Conservation (phyloP, 495 filamentous ascomycete species). For the Cudoniella acicularis region DNA sequence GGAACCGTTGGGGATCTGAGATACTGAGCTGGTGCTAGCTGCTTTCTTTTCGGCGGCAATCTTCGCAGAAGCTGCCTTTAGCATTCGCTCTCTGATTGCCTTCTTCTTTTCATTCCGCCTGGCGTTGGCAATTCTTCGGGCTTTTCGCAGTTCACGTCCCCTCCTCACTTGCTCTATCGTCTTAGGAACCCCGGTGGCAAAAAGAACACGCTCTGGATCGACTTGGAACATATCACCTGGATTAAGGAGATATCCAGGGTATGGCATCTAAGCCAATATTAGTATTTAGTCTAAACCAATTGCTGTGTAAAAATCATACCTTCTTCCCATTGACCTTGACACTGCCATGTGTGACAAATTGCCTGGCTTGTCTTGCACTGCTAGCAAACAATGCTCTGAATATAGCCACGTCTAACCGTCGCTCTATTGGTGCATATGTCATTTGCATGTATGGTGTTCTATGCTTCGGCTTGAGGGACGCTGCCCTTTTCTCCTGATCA, state of each 20-base stretch:
- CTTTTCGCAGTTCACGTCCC: conserved; percentile 4
- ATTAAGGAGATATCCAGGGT: conserved; percentile 93
- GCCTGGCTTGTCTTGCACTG: conserved; percentile 88
- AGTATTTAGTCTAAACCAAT: too few relatives aligned
- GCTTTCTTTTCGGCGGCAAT: not conserved
- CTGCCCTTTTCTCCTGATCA: conserved; percentile 6
- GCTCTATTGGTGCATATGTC: conserved; percentile 85
- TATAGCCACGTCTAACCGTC: conserved; percentile 85
- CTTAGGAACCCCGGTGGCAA: conserved; percentile 76
- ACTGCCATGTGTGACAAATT: conserved; percentile 87
- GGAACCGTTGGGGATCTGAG: not conserved
- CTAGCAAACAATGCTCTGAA: conserved; percentile 92
- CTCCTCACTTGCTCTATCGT: conserved; percentile 20
- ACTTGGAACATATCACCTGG: conserved; percentile 98
- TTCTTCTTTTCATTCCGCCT: conserved; percentile 17
- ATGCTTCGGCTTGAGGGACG: not conserved
- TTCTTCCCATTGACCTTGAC: conserved; percentile 96
- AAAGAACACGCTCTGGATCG: conserved; percentile 80
- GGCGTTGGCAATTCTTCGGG: conserved; percentile 13
- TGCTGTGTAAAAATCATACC: conserved; percentile 47
- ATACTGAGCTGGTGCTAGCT: not conserved
- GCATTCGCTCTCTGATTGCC: conserved; percentile 9
- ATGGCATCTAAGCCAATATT: conserved; percentile 63
- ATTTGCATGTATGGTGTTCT: conserved; percentile 69
- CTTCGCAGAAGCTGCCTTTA: conserved; percentile 1